Conservation (phyloP, 2,329 filamentous ascomycete species). For the Trichoderma sp. region DNA sequence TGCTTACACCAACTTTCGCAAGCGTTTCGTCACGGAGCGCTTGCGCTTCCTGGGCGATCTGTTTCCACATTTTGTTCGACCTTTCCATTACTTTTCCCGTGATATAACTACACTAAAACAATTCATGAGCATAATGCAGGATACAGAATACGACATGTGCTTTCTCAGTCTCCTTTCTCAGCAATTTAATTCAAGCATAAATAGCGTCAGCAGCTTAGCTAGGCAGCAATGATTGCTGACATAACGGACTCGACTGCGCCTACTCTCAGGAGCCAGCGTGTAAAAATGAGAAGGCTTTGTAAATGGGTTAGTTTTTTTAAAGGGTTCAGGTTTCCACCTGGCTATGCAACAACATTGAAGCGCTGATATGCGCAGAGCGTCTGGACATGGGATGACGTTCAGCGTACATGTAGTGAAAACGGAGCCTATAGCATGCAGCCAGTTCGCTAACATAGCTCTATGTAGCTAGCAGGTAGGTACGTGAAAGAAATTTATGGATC, state of each 20-base stretch:
- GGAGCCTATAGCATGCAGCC: background rate
- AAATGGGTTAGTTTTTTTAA: background rate
- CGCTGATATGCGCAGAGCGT: background rate
- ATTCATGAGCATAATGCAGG: no score
- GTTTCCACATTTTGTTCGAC: background rate
- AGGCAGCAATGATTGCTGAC: background rate
- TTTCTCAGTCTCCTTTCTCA: background rate
- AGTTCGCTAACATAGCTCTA: no score
- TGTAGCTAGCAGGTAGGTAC: no score
- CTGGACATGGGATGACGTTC: background rate
- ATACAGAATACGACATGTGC: background rate
- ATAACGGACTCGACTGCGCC: background rate
- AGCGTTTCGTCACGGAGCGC: conserved; percentile 5
- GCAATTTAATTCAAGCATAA: background rate
- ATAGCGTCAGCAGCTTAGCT: background rate
- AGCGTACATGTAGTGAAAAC: no score
- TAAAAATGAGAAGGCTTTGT: background rate
- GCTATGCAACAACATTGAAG: background rate
- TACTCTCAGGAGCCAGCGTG: background rate
- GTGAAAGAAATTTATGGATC: no score
- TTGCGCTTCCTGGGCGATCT: background rate
- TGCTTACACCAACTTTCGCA: background rate
- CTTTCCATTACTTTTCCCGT: background rate
- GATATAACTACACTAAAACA: background rate
- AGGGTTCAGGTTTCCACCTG: background rate